Conservation (phyloP, 2,329 filamentous ascomycete genomes). For the Eutypella sp. region DNA sequence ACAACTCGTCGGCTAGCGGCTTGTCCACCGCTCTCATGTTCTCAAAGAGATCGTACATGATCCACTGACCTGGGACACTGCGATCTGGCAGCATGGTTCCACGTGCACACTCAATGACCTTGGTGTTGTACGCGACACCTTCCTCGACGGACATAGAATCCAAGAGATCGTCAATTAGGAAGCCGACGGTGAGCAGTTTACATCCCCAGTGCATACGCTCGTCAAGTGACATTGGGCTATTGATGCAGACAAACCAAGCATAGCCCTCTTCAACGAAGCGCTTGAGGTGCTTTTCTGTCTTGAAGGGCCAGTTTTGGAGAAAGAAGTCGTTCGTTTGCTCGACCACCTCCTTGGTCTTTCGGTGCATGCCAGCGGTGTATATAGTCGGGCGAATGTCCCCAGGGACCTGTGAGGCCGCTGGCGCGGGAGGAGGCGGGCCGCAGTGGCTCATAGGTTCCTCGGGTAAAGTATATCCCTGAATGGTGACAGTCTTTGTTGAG, state of each 20-base stretch:
- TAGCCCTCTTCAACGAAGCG: conserved; percentile 5
- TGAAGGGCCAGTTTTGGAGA: conserved; percentile 4
- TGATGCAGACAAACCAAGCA: conserved; percentile 3
- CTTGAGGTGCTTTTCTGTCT: conserved; percentile 3
- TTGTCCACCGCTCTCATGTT: conserved; percentile 22
- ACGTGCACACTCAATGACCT: neutral
- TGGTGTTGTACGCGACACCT: neutral
- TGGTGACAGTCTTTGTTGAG: too few relatives aligned
- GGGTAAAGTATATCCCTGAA: too few relatives aligned
- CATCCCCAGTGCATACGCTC: conserved; percentile 5
- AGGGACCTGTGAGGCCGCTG: neutral
- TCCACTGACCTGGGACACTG: neutral
- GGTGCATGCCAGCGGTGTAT: neutral
- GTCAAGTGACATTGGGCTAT: conserved; percentile 1
- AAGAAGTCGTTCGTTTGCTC: conserved; percentile 1
- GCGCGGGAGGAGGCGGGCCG: conserved; percentile 7
- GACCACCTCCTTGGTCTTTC: neutral
- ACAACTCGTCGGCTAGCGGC: conserved; percentile 39
- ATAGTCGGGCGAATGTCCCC: neutral
- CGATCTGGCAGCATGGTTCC: neutral
- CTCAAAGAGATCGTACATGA: conserved; percentile 1
- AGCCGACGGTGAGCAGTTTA: conserved; percentile 1
- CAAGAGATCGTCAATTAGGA: conserved; percentile 1
- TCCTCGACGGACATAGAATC: conserved; percentile 1
- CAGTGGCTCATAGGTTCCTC: too few relatives aligned